Evolutionary conservation across 2,329 filamentous ascomycete genomes (phyloP), one percentile per base, ranked within the genome.

Genomic region (Aspergillus candidus): DNA sequence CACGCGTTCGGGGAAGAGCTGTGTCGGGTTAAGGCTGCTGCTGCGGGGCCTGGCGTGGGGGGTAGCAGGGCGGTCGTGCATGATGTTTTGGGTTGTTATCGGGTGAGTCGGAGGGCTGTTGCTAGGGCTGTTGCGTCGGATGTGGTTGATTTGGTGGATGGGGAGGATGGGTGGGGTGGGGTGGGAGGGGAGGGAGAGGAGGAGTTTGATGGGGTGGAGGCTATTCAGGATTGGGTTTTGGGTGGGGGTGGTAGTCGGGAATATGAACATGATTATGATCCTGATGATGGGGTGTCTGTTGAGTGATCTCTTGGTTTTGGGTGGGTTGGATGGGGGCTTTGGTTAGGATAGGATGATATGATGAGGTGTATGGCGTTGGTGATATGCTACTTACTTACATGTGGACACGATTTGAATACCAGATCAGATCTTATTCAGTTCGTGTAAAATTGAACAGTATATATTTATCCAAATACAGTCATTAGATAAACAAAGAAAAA

Each of bases 1-100:
- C 60, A 63, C 31, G 62, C 62, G 2, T 62, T 64, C 32, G 61
- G 63, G 0, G 65, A 67, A 27, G 46, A 44, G 6, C 48, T 67
- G 3, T 67, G 65, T 33, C 52, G 59, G 29, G 58, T 66, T 11
- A 67, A 67, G 42, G 51, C 57, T 1, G 54, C 47, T 6, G 51
- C 38, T 6, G 27, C 50, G 6, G 49, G 61, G 5, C 56, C n/a
- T n/a, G n/a, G n/a, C n/a, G n/a, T 57, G 2, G 57, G 22, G 8
- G 6, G 22, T 4, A 27, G 7, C 7, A 27, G 62, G 7, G 48
- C 47, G 2, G 52, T 66, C 12, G 51, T 50, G 2, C 53, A 61
- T 40, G 55, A 58, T 6, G 48, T 64, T 3, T 39, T 65, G 6
- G 51, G 57, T 11, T 60, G 55, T 42, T 63, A 61, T 35, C 56